Evolutionary conservation across 768 basidiomycete species (phyloP).

Genomic region (Amanita rimosa): DNA sequence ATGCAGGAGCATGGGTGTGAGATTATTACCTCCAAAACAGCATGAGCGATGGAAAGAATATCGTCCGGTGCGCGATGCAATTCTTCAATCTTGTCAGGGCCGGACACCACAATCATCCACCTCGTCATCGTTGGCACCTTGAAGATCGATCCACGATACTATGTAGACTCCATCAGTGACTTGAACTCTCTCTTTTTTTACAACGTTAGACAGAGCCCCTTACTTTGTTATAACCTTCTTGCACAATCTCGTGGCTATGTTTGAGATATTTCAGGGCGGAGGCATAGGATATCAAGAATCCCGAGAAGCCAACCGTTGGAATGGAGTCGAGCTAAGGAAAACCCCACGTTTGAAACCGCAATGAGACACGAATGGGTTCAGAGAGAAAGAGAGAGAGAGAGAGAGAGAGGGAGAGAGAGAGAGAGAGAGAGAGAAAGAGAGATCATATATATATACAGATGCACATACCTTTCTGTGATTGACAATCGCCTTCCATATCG

Average conservation of each 20-base stretch:
- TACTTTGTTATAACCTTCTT: conserved; percentile 23
- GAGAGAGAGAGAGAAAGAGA: no score
- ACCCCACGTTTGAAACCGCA: no score
- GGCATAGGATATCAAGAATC: not conserved
- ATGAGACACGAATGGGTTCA: not conserved
- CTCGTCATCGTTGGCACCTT: conserved; percentile 29
- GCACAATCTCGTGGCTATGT: conserved; percentile 15
- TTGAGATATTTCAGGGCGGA: conserved; percentile 11
- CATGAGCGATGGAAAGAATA: conserved; percentile 29
- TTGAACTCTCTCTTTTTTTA: no score
- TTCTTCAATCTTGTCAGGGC: conserved; percentile 28
- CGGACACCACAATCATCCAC: conserved; percentile 36
- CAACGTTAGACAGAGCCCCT: not conserved
- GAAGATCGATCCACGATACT: conserved; percentile 22
- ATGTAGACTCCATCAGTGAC: not conserved
- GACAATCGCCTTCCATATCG: not conserved
- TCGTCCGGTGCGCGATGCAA: conserved; percentile 33
- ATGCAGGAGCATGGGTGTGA: no score
- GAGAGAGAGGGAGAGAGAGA: no score
- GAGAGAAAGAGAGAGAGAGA: no score
- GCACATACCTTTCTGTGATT: not conserved
- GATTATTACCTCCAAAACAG: conserved; percentile 17
- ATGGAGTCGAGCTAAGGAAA: not conserved
- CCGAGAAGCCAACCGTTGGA: conserved; percentile 1
- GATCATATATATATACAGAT: no score